Base-by-base conservation (phyloP, 192 early-diverging fungal species). In the Coemansia sp. region DNA sequence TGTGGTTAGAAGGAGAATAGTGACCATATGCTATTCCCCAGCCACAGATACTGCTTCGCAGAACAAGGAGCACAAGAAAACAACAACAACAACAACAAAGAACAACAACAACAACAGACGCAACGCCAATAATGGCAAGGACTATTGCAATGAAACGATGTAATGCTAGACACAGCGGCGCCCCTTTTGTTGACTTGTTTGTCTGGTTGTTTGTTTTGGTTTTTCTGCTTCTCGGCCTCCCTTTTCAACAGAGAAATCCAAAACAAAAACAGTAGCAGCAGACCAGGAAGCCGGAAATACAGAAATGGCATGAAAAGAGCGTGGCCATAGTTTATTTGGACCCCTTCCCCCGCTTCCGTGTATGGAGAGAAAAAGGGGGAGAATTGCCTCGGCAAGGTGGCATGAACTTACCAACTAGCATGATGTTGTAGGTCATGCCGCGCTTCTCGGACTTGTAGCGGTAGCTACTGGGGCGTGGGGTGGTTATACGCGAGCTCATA, bases 361-460 rank as follows among this genome's bases (percentile, higher is more conserved):
- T 49, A 49, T 49, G n/a, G 46, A n/a, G 46, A n/a, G 46, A 49
- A 16, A 49, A 49, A 11, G 19, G 48, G 16, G 19, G 48, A 7
- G 16, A 17, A 17, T 17, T 7, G 19, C 48, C 48, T 50, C 5
- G 48, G 14, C 51, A 20, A 54, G 11, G 45, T 4, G 40, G 42
- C 14, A 54, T 7, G 39, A 19, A 70, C 91, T 74, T 87, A 94
- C 95, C 96, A 74, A 94, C 95, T 69, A 97, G 93, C 94, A 99
- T 98, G 66, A 99, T 83, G 83, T 94, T 98, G 86, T 98, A 97
- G 84, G 90, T 90, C 82, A 99, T 90, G 77, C 95, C 96, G 71
- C 95, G 95, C 85, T 97, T 97, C 67, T 91, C 90, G 62, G 93
- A 95, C 87, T 98, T 98, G 86, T 94, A 85, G 65, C 94, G 85